Evolutionary conservation across 352 stramenopile genomes (phyloP).

Genomic region (Globisporangium viniferum): DNA sequence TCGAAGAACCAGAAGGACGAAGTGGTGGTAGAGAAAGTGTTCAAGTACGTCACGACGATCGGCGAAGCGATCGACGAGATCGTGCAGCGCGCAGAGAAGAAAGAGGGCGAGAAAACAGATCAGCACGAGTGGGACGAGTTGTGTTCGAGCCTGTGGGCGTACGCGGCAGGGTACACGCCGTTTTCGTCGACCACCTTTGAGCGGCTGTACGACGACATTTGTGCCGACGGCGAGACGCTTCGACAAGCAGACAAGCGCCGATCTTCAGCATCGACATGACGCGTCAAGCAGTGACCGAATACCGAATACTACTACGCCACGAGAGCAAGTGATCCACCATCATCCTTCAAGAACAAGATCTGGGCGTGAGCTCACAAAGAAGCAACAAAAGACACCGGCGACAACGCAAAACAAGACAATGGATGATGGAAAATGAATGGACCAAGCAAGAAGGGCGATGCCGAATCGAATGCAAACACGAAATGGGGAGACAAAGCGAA

Average conservation of each 20-base stretch:
- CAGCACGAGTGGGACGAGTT: conserved; percentile 65
- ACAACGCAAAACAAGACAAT: conserved; percentile 1
- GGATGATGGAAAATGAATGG: not conserved
- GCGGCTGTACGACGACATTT: conserved; percentile 86
- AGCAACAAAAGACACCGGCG: not conserved
- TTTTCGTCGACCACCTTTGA: conserved; percentile 78
- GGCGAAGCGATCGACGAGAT: conserved; percentile 77
- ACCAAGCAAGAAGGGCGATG: conserved; percentile 2
- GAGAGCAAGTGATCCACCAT: not conserved
- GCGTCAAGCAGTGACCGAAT: not conserved
- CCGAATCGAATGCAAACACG: not conserved
- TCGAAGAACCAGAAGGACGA: conserved; percentile 79
- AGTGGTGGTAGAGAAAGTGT: conserved; percentile 84
- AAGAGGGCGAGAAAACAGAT: conserved; percentile 14
- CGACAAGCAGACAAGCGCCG: conserved; percentile 17
- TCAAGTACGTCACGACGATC: conserved; percentile 84
- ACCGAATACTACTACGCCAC: not conserved
- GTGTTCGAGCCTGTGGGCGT: conserved; percentile 75
- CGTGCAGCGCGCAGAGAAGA: conserved; percentile 42
- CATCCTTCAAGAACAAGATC: not conserved
- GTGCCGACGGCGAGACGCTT: conserved; percentile 56
- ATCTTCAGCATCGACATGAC: conserved; percentile 19
- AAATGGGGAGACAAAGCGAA: conserved; percentile 1
- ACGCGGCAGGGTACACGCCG: conserved; percentile 70
- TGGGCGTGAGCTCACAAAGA: not conserved